Conservation (phyloP, 1,139 yeast genomes). For the Debaryomycetaceae sp. region DNA sequence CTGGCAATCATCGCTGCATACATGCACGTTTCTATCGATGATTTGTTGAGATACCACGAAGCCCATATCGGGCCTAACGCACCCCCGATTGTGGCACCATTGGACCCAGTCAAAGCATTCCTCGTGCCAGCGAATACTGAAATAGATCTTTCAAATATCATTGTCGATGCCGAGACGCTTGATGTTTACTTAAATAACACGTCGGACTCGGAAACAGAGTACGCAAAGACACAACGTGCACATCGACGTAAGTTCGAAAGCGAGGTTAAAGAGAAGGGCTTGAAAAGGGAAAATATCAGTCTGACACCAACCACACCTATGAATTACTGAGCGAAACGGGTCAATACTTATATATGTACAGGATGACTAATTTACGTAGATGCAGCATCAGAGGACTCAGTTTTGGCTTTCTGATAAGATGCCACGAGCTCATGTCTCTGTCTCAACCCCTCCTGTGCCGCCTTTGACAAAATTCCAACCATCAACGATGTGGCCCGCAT, state of each 20-base stretch:
- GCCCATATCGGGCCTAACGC: background rate
- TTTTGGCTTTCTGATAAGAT: conserved; percentile 6
- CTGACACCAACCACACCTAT: background rate
- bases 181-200: conserved; percentile 10
- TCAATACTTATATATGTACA: conserved; percentile 3
- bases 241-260: conserved; percentile 20
- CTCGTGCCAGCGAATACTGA: too few relatives aligned
- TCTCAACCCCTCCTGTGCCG: conserved; percentile 75
- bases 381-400: conserved; percentile 1
- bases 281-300: conserved; percentile 8
- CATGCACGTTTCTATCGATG: background rate
- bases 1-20: too few relatives aligned
- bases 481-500: conserved; percentile 74
- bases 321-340: background rate
- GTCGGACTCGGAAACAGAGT: conserved; percentile 12
- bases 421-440: conserved; percentile 44
- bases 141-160: conserved; percentile 12
- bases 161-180: conserved; percentile 17
- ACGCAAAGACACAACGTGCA: conserved; percentile 14
- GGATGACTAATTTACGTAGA: background rate
- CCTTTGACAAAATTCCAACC: conserved; percentile 76
- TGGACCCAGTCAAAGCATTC: too few relatives aligned
- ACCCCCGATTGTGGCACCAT: background rate
- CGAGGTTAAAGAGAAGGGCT: conserved; percentile 22
- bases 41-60: background rate